These are phyloP conservation scores for Saccharomyces cerevisiae DNA, from an alignment of 805 yeast genomes.

Conservation along the genomic window DNA sequence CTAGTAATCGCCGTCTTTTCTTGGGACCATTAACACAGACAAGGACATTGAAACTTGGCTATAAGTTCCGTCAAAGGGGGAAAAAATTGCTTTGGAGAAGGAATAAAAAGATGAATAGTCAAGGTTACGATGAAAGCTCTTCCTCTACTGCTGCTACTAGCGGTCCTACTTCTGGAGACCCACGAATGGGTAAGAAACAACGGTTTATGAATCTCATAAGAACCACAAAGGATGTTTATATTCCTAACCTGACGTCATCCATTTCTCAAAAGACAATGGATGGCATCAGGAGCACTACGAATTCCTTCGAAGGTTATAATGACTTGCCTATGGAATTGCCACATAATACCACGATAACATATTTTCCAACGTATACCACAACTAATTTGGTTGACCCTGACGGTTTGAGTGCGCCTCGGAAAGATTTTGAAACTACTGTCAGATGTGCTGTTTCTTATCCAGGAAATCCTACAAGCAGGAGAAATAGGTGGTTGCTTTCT, in stretches of 20 bases:
- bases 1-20: neutral
- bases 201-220: slow-evolving; percentile 43
- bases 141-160: slow-evolving; percentile 16
- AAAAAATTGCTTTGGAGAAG: neutral
- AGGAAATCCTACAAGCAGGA: slow-evolving; percentile 55
- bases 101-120: neutral
- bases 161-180: slow-evolving; percentile 22
- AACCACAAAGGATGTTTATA: slow-evolving; percentile 48
- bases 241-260: slow-evolving; percentile 44
- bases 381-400: slow-evolving; percentile 7
- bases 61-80: neutral
- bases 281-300: slow-evolving; percentile 26
- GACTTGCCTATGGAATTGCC: slow-evolving; percentile 32
- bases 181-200: slow-evolving; percentile 34
- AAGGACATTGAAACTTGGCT: neutral
- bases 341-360: slow-evolving; percentile 48
- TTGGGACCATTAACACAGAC: neutral
- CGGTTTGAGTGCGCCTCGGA: slow-evolving; percentile 3
- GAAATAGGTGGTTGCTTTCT: slow-evolving; percentile 59
- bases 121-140: neutral
- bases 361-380: slow-evolving; percentile 52
- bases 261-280: slow-evolving; percentile 43
- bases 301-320: slow-evolving; percentile 3
- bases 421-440: slow-evolving; percentile 46
- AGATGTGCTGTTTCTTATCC: slow-evolving; percentile 67